Evolutionary conservation across 495 filamentous ascomycete species (phyloP).

Genomic region (Aspergillus sclerotiicarbonarius): DNA sequence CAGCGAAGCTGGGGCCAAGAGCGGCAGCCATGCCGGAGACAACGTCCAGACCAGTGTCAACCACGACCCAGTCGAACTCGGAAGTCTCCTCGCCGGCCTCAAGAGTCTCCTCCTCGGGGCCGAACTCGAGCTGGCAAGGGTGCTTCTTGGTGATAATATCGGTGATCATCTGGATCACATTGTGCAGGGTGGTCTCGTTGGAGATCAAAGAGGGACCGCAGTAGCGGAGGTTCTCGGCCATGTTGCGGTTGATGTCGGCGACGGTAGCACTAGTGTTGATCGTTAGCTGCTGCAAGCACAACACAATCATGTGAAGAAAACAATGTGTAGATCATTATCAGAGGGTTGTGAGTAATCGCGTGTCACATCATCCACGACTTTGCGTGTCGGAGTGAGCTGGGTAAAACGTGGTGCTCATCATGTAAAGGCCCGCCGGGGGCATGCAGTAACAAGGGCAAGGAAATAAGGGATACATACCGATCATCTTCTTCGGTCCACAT

Average conservation of each 20-base stretch:
- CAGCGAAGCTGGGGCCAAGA: constrained; percentile 74
- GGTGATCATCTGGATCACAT: constrained; percentile 65
- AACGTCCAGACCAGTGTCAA: constrained; percentile 91
- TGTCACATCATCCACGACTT: constrained; percentile 84
- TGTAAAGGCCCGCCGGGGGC: constrained; percentile 30
- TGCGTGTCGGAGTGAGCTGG: constrained; percentile 98
- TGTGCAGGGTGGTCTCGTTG: constrained; percentile 59
- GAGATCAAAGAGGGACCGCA: constrained; percentile 85
- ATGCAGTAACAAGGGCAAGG: constrained; percentile 14
- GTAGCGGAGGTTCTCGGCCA: constrained; percentile 88
- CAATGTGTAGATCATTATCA: constrained; percentile 26
- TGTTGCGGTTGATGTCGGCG: constrained; percentile 91
- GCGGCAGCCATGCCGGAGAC: constrained; percentile 78
- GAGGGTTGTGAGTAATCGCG: constrained; percentile 56
- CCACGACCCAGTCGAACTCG: constrained; percentile 95
- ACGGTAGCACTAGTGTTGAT: constrained; percentile 66
- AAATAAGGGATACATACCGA: constrained; percentile 64
- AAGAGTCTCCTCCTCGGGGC: constrained; percentile 68
- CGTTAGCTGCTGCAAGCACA: constrained; percentile 37
- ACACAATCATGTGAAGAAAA: constrained; percentile 13
- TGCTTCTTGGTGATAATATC: constrained; percentile 83
- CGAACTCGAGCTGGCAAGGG: constrained; percentile 87
- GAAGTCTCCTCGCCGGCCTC: constrained; percentile 75
- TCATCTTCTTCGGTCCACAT: constrained; percentile 89
- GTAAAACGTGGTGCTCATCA: constrained; percentile 93